Base-by-base conservation (phyloP, 805 yeast genomes). In the Candida ponderosae region DNA sequence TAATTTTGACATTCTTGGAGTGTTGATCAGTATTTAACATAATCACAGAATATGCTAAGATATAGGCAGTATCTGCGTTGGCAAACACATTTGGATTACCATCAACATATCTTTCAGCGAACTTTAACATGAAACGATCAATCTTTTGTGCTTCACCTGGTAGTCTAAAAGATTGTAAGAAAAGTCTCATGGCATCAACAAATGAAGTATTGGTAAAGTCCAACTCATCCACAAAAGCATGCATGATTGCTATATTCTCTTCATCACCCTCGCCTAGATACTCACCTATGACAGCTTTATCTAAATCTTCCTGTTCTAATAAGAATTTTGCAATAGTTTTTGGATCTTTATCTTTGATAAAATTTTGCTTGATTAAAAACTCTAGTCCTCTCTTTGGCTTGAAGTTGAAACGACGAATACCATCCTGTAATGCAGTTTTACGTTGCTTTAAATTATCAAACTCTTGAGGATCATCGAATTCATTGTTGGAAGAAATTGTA, bases 121-220 rank as follows among this genome's bases (percentile, higher is more conserved):
- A 94, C 54, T 93, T 90, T 56, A 93, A 74, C 96, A 94, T 86
- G 55, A 80, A 87, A 49, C 99, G 73, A 66, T 93, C 98, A 55
- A 93, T 90, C 54, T 93, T 90, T 63, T 93, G 99, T 5, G 96
- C 89, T 62, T 93, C 99, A 35, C 99, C 99, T 3, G 99, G 98
- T 41, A 93, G 70, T 57, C 98, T 72, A 63, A 93, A 94, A 34
- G 77, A 71, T 54, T 94, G 98, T 41, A 93, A 68, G 52, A 87
- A 87, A 14, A 63, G 66, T 47, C 98, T 74, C 65, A 93, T 66
- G 0, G 97, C 94, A 47, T 81, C 95, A 14, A 89, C 88, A 54
- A 93, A 88, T 1, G 77, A 65, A 46, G 71, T 56, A 26, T 70
- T 68, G 5, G 71, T 62, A 57, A 93, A 90, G 39, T 88, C 85